Conservation (phyloP, 78 protist genomes). For the Chrysochromulina parva region DNA sequence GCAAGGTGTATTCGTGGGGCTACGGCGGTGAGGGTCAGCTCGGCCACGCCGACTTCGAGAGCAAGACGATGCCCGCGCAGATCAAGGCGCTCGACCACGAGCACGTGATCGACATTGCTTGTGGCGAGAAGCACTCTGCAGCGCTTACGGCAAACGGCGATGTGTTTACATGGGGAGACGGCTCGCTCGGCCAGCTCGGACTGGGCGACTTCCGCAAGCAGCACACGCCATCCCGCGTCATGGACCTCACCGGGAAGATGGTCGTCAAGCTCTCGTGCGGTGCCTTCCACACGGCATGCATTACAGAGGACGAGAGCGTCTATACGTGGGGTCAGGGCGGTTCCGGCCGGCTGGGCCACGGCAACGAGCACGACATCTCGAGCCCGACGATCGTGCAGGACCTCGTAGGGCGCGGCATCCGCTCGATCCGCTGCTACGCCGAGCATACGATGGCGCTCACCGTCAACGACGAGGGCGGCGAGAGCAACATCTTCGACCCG, state of each 20-base stretch:
- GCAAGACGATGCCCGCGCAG: neutral
- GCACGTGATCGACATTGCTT: neutral
- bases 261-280: neutral
- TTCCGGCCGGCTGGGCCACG: neutral
- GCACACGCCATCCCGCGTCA: neutral
- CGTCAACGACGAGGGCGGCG: too few species aligned
- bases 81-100: neutral
- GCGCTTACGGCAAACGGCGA: neutral
- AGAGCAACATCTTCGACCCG: too few species aligned
- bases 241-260: neutral
- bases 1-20: conserved; percentile 51
- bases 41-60: conserved; percentile 33
- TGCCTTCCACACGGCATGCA: neutral
- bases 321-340: conserved; percentile 9
- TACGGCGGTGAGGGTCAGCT: conserved; percentile 32
- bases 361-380: neutral
- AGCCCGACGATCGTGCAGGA: too few species aligned
- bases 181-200: neutral
- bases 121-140: neutral
- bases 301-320: neutral
- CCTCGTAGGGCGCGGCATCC: too few species aligned
- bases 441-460: too few species aligned
- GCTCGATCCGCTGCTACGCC: too few species aligned
- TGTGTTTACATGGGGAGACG: neutral
- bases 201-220: too few species aligned